Conservation (phyloP, 163 green algal species). For the Scenedesmus sp. region DNA sequence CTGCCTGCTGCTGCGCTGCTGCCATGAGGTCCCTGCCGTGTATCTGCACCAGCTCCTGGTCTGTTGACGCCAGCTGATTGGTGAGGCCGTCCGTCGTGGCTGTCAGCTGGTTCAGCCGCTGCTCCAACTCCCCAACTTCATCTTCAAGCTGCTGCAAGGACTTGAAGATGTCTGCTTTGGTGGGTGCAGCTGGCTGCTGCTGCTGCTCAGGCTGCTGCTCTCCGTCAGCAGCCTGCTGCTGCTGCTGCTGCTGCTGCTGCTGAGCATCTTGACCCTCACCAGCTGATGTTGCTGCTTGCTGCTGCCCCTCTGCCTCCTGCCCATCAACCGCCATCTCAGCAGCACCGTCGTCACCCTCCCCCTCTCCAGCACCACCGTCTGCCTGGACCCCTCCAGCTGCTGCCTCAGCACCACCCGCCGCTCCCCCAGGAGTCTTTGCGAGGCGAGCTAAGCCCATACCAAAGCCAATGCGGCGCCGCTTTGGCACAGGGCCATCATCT, state of each 20-base stretch:
- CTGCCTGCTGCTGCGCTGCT: conserved; percentile 36
- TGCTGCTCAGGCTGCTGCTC: conserved; percentile 9
- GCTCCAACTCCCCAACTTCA: conserved; percentile 24
- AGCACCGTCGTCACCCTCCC: background rate
- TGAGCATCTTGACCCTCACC: background rate
- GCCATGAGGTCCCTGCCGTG: conserved; percentile 9
- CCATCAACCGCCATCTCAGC: background rate
- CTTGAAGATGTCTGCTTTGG: conserved; percentile 42
- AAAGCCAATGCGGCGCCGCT: conserved; percentile 45
- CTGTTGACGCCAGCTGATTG: conserved; percentile 18
- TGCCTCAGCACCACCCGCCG: background rate
- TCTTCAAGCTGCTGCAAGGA: conserved; percentile 45
- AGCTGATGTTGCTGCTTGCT: background rate
- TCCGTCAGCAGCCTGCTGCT: background rate
- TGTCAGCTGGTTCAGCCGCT: conserved; percentile 23
- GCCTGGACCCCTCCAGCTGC: background rate
- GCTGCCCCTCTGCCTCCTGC: background rate
- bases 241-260: conserved; percentile 30
- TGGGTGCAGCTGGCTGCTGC: background rate
- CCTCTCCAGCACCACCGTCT: background rate
- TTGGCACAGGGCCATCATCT: conserved; percentile 32
- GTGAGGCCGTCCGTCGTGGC: conserved; percentile 3
- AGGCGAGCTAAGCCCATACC: conserved; percentile 43
- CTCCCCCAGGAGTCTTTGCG: background rate
- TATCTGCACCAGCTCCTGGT: conserved; percentile 37